These are phyloP conservation scores for Aspergillus pseudoterreus DNA, from an alignment of 2,329 filamentous ascomycete species.

Conservation along the genomic window DNA sequence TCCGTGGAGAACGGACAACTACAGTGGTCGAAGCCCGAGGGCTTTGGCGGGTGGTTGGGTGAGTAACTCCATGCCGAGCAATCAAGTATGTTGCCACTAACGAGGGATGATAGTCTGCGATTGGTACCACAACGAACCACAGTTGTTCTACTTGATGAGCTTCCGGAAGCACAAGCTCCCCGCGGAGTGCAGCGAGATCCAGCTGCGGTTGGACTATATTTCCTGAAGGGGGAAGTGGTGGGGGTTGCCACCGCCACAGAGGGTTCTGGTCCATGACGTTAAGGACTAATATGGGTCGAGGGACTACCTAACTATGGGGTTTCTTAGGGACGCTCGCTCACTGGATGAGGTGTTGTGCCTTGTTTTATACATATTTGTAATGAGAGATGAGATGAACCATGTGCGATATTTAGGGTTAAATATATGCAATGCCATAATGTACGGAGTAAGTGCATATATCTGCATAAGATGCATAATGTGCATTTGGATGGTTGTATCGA, in stretches of 20 bases:
- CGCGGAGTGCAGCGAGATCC: conserved; percentile 32
- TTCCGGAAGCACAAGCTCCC: conserved; percentile 23
- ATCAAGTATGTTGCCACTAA: conserved; percentile 4
- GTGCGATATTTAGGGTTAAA: neutral
- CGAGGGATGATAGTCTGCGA: conserved; percentile 31
- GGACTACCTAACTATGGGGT: neutral
- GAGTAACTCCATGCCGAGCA: conserved; percentile 14
- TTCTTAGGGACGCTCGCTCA: neutral
- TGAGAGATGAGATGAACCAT: neutral
- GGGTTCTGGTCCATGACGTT: conserved; percentile 11
- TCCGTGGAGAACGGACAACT: conserved; percentile 24
- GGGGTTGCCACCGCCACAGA: neutral
- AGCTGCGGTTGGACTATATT: conserved; percentile 24
- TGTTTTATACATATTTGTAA: conserved; percentile 1
- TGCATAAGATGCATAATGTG: neutral
- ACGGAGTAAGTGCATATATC: too few relatives aligned
- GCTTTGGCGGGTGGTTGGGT: conserved; percentile 40
- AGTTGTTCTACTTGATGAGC: conserved; percentile 36
- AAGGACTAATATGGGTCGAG: conserved; percentile 6
- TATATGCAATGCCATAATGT: neutral
- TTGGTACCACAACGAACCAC: conserved; percentile 38
- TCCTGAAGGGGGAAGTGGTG: conserved; percentile 15
- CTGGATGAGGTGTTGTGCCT: neutral
- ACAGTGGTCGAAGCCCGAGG: conserved; percentile 24
- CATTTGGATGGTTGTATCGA: too few relatives aligned